Conservation (phyloP, 2,329 filamentous ascomycete species). For the Chaetomiaceae sp. region DNA sequence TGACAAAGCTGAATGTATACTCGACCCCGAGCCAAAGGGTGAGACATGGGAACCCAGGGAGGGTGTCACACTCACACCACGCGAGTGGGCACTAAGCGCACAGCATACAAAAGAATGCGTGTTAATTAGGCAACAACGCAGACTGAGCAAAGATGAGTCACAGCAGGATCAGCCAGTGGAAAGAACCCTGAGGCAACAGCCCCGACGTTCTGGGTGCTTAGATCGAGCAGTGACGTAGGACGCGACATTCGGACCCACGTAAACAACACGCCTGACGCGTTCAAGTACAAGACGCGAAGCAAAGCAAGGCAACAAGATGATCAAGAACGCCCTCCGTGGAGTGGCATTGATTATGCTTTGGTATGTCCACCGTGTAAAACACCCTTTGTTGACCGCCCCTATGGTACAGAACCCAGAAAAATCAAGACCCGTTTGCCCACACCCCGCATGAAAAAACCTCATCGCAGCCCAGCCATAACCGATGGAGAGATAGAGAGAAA, state of each 20-base stretch:
- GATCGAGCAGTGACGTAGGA: no score
- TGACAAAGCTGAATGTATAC: no score
- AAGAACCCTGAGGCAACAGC: no score
- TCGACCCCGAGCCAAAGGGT: no score
- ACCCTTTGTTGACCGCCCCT: slow-evolving; percentile 13
- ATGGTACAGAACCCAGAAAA: slow-evolving; percentile 18
- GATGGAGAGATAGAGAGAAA: slow-evolving; percentile 9
- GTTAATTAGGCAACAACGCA: no score
- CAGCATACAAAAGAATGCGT: no score
- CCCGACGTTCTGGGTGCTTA: no score
- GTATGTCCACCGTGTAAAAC: slow-evolving; percentile 14
- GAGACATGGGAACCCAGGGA: no score
- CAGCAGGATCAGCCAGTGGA: no score
- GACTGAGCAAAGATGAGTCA: no score
- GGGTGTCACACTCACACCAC: no score
- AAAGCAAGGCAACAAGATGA: slow-evolving; percentile 1
- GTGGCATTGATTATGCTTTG: slow-evolving; percentile 16
- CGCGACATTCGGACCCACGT: not conserved
- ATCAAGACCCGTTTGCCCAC: slow-evolving; percentile 19
- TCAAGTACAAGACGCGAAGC: not conserved
- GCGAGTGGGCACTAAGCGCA: no score
- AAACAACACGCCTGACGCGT: slow-evolving; percentile 6
- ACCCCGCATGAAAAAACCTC: slow-evolving; percentile 18
- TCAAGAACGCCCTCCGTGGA: slow-evolving; percentile 5
- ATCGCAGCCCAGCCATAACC: slow-evolving; percentile 17